These are phyloP conservation scores for Ceratobasidium papillatum DNA, from an alignment of 1,284 basidiomycete species.

Conservation along the genomic window DNA sequence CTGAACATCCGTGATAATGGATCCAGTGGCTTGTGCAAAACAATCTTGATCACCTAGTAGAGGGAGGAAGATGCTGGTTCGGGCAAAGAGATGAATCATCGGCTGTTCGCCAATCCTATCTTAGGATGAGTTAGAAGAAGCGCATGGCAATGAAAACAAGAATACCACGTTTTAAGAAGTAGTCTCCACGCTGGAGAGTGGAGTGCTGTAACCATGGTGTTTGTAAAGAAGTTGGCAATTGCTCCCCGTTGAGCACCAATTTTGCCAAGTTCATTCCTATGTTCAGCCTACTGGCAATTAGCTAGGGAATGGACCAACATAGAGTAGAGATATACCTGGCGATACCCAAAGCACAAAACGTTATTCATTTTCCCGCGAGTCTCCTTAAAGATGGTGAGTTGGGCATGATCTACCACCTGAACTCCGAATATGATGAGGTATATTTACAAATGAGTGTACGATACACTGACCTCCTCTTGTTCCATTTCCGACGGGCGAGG, in stretches of 20 bases:
- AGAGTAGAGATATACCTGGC: slow-evolving; percentile 54
- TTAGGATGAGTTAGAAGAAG: neutral
- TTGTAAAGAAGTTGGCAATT: slow-evolving; percentile 71
- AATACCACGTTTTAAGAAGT: slow-evolving; percentile 65
- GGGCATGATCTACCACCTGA: slow-evolving; percentile 68
- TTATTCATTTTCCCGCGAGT: slow-evolving; percentile 57
- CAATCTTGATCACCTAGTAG: slow-evolving; percentile 73
- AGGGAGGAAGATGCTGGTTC: slow-evolving; percentile 74
- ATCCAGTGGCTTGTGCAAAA: slow-evolving; percentile 79
- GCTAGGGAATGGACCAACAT: neutral
- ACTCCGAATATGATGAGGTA: neutral
- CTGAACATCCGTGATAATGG: slow-evolving; percentile 63
- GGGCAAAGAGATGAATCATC: slow-evolving; percentile 76
- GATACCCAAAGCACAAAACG: slow-evolving; percentile 72
- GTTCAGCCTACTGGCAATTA: slow-evolving; percentile 47
- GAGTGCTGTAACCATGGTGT: slow-evolving; percentile 76
- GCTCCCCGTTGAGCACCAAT: slow-evolving; percentile 51
- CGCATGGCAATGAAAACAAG: neutral
- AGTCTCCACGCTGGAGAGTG: slow-evolving; percentile 71
- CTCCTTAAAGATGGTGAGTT: slow-evolving; percentile 60
- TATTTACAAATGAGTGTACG: neutral
- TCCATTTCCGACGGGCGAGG: slow-evolving; percentile 9
- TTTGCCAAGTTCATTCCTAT: slow-evolving; percentile 48
- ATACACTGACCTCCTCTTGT: slow-evolving; percentile 26
- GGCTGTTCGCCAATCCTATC: slow-evolving; percentile 72